Percentiles rank a stretch among this genome's conserved stretches.
phyloP scores from a whole-genome alignment of 2,329 filamentous ascomycete species.

The Scopulariopsis brevicaulis region DNA sequence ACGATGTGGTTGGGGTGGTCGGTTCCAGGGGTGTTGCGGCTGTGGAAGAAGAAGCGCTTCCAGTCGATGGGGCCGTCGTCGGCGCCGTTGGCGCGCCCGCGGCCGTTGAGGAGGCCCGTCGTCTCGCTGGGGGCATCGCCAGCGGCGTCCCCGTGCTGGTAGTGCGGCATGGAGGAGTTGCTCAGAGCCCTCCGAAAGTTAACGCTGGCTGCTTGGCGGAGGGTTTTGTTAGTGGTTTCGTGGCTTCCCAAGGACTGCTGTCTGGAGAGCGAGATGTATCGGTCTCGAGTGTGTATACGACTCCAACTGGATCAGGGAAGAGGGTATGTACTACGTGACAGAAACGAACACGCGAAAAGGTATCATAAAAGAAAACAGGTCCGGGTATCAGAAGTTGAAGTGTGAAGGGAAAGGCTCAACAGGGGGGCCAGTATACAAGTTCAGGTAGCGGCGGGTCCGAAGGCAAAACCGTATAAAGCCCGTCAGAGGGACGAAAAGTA shows the following conservation, averaged over 20 bases:
- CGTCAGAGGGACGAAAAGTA: neutral
- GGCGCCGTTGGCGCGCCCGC: constrained; percentile 8
- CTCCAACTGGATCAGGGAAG: neutral
- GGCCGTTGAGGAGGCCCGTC: constrained; percentile 27
- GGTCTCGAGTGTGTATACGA: neutral
- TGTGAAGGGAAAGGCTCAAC: neutral
- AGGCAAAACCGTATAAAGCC: neutral
- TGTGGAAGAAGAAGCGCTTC: constrained; percentile 35
- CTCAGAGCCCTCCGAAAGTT: constrained; percentile 14
- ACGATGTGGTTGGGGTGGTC: constrained; percentile 34
- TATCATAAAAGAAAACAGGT: neutral
- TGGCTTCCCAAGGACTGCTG: neutral
- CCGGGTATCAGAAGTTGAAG: neutral
- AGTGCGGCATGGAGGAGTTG: constrained; percentile 1
- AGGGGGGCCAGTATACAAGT: neutral
- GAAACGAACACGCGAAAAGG: neutral
- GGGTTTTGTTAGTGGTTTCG: neutral
- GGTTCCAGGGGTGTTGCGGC: constrained; percentile 37
- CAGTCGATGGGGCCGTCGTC: constrained; percentile 9
- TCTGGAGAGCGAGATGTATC: neutral
- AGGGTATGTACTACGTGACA: neutral
- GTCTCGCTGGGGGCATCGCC: constrained; percentile 20
- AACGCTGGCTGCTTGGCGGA: constrained; percentile 11
- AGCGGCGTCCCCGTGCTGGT: neutral
- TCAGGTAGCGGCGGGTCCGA: neutral